Evolutionary conservation across 495 filamentous ascomycete genomes (phyloP).

Genomic region (Xylaria palmicola): DNA sequence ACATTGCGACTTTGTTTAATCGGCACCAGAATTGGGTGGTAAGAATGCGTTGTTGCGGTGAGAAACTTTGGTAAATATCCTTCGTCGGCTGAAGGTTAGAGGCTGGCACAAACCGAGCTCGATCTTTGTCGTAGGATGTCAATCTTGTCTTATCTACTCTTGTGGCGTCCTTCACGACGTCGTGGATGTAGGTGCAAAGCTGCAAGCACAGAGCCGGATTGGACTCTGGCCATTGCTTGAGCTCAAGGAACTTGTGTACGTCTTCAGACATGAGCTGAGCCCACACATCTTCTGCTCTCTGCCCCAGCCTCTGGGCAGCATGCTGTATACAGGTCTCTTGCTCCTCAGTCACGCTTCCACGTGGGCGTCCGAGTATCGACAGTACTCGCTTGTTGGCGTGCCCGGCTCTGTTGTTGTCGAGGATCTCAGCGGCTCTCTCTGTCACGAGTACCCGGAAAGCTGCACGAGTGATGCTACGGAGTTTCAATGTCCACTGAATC

Average conservation of each 20-base stretch:
- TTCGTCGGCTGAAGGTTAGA: neutral
- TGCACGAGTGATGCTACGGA: constrained; percentile 34
- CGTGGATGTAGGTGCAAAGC: neutral
- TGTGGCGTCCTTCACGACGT: neutral
- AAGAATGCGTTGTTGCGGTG: constrained; percentile 5
- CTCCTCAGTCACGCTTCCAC: constrained; percentile 27
- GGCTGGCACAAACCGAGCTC: constrained; percentile 13
- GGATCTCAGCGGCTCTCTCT: constrained; percentile 35
- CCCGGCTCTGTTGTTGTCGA: neutral
- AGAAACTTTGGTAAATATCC: constrained; percentile 5
- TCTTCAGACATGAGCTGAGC: constrained; percentile 9
- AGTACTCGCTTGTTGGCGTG: constrained; percentile 1
- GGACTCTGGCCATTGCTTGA: constrained; percentile 17
- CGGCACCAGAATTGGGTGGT: constrained; percentile 52
- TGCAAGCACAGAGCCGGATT: neutral
- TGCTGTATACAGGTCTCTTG: constrained; percentile 30
- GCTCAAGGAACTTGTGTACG: constrained; percentile 11
- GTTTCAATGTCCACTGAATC: constrained; percentile 28
- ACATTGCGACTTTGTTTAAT: neutral
- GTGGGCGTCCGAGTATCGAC: constrained; percentile 25
- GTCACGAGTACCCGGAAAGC: constrained; percentile 46
- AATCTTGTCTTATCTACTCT: neutral
- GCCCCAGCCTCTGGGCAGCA: constrained; percentile 25
- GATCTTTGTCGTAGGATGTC: neutral
- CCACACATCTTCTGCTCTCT: constrained; percentile 18